Base-by-base conservation (phyloP, 2,329 filamentous ascomycete species). In the Arthrobotrys megalospora region DNA sequence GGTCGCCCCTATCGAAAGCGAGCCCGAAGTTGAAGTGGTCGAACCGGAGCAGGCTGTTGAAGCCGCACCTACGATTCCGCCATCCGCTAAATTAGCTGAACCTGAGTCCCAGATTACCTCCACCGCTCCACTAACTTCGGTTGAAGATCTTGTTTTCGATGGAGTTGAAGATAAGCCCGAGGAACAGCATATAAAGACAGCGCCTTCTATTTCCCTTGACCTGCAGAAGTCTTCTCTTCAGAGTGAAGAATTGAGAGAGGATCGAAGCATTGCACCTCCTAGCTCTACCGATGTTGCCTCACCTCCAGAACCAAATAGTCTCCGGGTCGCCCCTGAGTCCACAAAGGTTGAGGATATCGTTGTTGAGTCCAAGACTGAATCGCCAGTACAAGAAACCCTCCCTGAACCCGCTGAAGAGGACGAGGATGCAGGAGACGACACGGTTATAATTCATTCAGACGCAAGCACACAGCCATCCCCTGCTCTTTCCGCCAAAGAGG, bases 401-500 rank as follows among this genome's bases (percentile, higher is more conserved):
- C 8, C 52, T n/a, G 28, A 53, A 6, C 7, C 36, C 10, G 2
- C 10, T 3, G 55, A 43, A 43, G 36, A 43, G 0, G 19, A 28
- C 5, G 24, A 60, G 8, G 21, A 60, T 6, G 19, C 36, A 14
- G 55, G 34, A 3, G 60, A 64, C 1, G 60, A 64, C 12, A 64
- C 60, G 6, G 60, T 48, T 7, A 19, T 64, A 36, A 48, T 64
- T 8, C 2, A 64, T 10, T 48, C 12, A 2, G 60, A 64, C 11
- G 41, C 34, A 11, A 64, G 38, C 62, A 24, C 12, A 28, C 21
- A 34, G 38, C 63, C 76, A 32, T 52, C 67, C 41, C 36, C 64
- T 12, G 14, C 45, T 19, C 11, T 70, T 11, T 4, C 47, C 10
- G 24, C 50, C 14, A 45, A 28, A 38, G 58, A 75, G 32, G 8